Evolutionary conservation across 805 yeast species (phyloP), one percentile per base, ranked within the genome.

Genomic region (Maudiozyma bulderi): DNA sequence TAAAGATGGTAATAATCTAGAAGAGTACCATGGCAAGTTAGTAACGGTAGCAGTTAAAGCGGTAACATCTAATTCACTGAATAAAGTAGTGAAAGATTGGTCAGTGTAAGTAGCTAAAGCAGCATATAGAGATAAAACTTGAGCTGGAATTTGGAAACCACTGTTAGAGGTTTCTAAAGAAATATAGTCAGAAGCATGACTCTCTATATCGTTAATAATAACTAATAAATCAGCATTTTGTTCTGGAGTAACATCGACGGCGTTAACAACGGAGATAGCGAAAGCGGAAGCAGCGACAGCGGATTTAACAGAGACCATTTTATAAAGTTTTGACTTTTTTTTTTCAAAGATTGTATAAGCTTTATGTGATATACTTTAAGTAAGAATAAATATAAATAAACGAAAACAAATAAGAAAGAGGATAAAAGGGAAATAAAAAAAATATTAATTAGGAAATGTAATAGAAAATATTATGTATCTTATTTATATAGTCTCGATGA

Each of bases 11-110:
- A 45, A 52, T 30, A 62, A 47, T 54, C 66, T 60, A 15, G 54
- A 40, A 33, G 61, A 53, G 50, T 61, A 66, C 69, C 69, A 66
- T 53, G 69, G 66, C 40, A 66, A 55, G 37, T 57, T 60, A 31
- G 66, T 57, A 33, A 66, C 57, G 40, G 61, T 59, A 10, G 58
- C 45, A 3, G 61, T 54, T n/a, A 66, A 57, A 14, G 54, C 58
- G 45, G 47, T 35, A 47, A 53, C 49, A 51, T 66, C 64, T 43
- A 67, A 54, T 47, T 52, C 47, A 30, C 45, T 13, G 53, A 53
- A 65, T 50, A 67, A 55, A 38, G 68, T 52, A 48, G 70, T 67
- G 56, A 59, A 66, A 15, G 63, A 55, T 34, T 62, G 61, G 46
- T 68, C 68, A n/a, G 62, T 66, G 54, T 62, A 66, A 35, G 71